Evolutionary conservation across 495 filamentous ascomycete genomes (phyloP), one percentile per base, ranked within the genome.

Genomic region (Penicillium odoratum): DNA sequence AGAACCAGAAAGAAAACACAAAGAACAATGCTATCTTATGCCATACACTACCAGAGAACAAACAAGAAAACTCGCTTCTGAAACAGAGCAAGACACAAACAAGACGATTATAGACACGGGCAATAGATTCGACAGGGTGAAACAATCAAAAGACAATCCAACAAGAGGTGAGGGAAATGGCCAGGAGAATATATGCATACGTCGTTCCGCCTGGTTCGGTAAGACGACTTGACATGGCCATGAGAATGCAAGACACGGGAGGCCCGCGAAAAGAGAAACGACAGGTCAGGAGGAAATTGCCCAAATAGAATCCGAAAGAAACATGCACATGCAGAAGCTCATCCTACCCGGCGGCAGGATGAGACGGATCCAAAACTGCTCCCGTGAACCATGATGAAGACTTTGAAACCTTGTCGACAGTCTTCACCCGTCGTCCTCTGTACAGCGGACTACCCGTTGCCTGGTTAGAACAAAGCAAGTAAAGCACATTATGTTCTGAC

Each of bases 21-120:
- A 57, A 55, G 44, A 60, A 58, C 59, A 69, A 69, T 69, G 67
- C 67, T 69, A 63, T 69, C 67, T 69, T 69, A 69, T 67, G 61
- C 64, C 59, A 67, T 57, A 58, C 26, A 69, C 61, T 67, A 69
- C 59, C 64, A 53, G 48, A 60, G 55, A 54, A 56, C 16, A 28
- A 54, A 16, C 56, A 59, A 51, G 34, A 64, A 56, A 49, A 69
- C 59, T 63, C 67, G 67, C 67, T 69, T 69, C 67, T 63, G 55
- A 63, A 58, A 64, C 52, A 52, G 64, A 67, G 67, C 67, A 69
- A 68, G 67, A 55, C 51, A 59, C 55, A 58, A 62, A 40, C 43
- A 64, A 43, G 38, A 65, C 64, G 29, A 69, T 69, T 69, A 69
- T 69, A 65, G 62, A 69, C 67, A 69, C 49, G 53, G 60, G 52